These are phyloP conservation scores for Xylaria sp. DNA, from an alignment of 2,329 filamentous ascomycete genomes.

Conservation along the genomic window DNA sequence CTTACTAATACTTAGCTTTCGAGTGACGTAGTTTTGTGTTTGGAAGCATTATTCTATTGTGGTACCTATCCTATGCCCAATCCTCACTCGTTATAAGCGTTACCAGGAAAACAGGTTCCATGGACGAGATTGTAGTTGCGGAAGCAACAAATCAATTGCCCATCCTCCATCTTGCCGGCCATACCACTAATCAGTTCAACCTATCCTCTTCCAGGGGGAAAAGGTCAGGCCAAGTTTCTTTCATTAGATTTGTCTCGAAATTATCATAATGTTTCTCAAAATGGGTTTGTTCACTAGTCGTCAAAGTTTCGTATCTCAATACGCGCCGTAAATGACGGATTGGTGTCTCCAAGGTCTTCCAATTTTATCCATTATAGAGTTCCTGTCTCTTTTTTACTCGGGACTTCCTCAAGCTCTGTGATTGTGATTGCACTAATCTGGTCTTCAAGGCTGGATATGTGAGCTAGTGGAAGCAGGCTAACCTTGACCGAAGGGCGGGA, in stretches of 20 bases:
- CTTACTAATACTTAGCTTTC: too few species aligned
- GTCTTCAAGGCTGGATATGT: slow-evolving; percentile 20
- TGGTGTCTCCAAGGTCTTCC: too few species aligned
- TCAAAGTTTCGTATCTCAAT: neutral
- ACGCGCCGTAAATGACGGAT: neutral
- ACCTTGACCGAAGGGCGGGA: slow-evolving; percentile 49
- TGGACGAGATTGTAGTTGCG: too few species aligned
- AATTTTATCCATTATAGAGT: neutral
- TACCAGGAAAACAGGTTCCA: too few species aligned
- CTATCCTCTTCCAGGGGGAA: too few species aligned
- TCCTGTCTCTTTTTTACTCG: slow-evolving; percentile 1
- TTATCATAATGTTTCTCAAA: neutral
- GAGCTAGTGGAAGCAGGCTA: slow-evolving; percentile 30
- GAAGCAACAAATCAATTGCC: too few species aligned
- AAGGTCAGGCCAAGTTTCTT: neutral
- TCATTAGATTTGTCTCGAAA: neutral
- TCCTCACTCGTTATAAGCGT: too few species aligned
- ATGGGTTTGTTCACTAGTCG: neutral
- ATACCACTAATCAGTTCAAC: too few species aligned
- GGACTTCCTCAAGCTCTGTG: slow-evolving; percentile 19
- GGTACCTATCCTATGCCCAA: too few species aligned
- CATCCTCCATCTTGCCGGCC: too few species aligned
- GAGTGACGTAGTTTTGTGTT: too few species aligned
- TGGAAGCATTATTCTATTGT: too few species aligned
- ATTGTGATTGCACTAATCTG: neutral